Evolutionary conservation across 2,329 filamentous ascomycete genomes (phyloP).

Genomic region (Cercospora zeina): DNA sequence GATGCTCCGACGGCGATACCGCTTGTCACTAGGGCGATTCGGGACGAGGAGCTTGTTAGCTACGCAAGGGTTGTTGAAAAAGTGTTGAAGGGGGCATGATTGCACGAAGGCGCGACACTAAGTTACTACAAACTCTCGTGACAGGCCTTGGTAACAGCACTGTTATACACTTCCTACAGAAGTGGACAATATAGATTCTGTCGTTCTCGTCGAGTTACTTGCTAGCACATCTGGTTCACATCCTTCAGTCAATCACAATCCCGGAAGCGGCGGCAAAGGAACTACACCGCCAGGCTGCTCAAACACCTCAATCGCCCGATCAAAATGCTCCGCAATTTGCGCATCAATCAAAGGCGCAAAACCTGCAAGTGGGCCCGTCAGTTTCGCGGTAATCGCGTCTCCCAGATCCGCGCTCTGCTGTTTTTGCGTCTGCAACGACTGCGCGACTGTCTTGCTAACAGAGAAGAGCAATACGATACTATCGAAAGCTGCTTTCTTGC

Average conservation of each 20-base stretch:
- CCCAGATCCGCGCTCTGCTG: slow-evolving; percentile 14
- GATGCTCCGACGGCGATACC: slow-evolving; percentile 24
- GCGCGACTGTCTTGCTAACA: slow-evolving; percentile 20
- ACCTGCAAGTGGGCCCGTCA: slow-evolving; percentile 16
- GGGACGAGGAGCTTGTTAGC: slow-evolving; percentile 25
- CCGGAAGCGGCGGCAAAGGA: slow-evolving; percentile 18
- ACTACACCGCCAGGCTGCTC: slow-evolving; percentile 18
- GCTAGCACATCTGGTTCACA: background rate
- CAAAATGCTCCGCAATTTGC: slow-evolving; percentile 22
- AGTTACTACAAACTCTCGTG: no score
- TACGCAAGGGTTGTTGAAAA: slow-evolving; percentile 20
- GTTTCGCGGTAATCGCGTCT: slow-evolving; percentile 21
- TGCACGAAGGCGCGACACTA: background rate
- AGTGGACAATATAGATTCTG: background rate
- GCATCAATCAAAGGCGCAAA: slow-evolving; percentile 20
- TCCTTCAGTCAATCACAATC: background rate
- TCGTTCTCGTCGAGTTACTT: background rate
- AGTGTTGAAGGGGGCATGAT: background rate
- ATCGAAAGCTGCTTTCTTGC: slow-evolving; percentile 27
- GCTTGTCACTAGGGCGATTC: slow-evolving; percentile 21
- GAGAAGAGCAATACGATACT: slow-evolving; percentile 13
- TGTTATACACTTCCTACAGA: background rate
- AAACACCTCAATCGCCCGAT: slow-evolving; percentile 22
- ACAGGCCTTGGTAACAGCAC: no score
- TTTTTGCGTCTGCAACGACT: slow-evolving; percentile 21